phyloP scores from a whole-genome alignment of 2,329 filamentous ascomycete genomes.

The Tolypocladium tropicale region DNA sequence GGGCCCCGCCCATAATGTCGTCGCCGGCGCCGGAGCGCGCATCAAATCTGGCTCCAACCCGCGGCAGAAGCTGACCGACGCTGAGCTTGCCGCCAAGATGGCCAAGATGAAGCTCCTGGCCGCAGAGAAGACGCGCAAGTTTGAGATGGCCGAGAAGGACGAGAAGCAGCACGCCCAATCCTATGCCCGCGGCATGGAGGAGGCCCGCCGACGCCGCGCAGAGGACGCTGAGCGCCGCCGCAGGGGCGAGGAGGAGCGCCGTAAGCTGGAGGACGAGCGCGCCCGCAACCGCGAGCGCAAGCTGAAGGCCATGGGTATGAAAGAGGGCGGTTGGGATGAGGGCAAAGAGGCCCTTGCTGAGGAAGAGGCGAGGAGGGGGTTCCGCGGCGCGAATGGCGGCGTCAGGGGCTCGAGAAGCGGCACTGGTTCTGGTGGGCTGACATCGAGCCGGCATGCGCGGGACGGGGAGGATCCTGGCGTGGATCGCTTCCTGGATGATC shows the following conservation, averaged over 20 bases:
- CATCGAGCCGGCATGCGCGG: conserved; percentile 31
- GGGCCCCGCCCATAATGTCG: conserved; percentile 15
- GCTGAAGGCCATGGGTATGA: conserved; percentile 44
- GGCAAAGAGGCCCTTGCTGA: conserved; percentile 38
- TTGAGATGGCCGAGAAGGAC: conserved; percentile 47
- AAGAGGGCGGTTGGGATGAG: conserved; percentile 48
- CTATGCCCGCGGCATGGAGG: conserved; percentile 44
- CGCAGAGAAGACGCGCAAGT: conserved; percentile 48
- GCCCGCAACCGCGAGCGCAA: conserved; percentile 51
- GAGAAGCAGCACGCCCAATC: conserved; percentile 44
- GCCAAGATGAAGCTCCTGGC: conserved; percentile 48
- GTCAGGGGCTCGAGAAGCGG: conserved; percentile 25
- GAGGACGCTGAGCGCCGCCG: conserved; percentile 42
- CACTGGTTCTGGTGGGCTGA: conserved; percentile 17
- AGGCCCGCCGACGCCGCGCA: conserved; percentile 38
- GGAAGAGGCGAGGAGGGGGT: conserved; percentile 29
- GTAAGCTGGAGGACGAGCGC: conserved; percentile 47
- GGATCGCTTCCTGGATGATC: conserved; percentile 26
- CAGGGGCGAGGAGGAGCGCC: conserved; percentile 40
- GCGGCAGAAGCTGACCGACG: conserved; percentile 48
- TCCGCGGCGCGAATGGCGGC: conserved; percentile 31
- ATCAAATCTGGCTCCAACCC: conserved; percentile 47
- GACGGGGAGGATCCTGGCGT: conserved; percentile 23
- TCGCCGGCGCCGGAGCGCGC: conserved; percentile 29
- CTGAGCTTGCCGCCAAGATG: conserved; percentile 49